Evolutionary conservation across 129 eudicot species (phyloP).

Genomic region (Centaurea solstitialis): DNA sequence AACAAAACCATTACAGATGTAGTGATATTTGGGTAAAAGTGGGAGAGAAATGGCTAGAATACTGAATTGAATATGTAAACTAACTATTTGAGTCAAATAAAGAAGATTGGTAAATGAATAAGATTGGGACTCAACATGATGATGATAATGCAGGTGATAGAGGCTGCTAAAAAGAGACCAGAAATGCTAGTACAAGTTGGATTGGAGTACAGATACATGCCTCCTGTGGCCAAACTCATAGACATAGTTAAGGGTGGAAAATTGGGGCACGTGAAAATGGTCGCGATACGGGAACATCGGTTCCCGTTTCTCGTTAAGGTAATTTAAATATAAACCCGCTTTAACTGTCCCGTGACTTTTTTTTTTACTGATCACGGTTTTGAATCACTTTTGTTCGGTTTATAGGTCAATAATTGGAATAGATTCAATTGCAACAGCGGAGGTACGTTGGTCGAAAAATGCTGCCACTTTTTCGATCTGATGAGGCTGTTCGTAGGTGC

Average conservation of each 20-base stretch:
- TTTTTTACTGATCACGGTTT: conserved; percentile 4
- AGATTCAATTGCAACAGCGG: conserved; percentile 91
- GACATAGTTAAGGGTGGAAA: conserved; percentile 77
- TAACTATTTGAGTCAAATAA: not conserved
- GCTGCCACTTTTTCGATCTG: conserved; percentile 98
- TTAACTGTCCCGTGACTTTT: not conserved
- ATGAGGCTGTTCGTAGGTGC: conserved; percentile 94
- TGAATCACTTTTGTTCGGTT: not conserved
- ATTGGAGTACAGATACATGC: conserved; percentile 97
- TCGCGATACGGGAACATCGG: conserved; percentile 88
- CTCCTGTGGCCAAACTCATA: conserved; percentile 93
- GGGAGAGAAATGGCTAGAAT: no score
- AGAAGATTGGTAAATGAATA: no score
- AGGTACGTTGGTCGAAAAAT: conserved; percentile 97
- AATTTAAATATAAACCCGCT: not conserved
- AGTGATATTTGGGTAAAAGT: no score
- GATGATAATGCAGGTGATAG: conserved; percentile 54
- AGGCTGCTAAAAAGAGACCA: conserved; percentile 85
- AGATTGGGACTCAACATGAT: not conserved
- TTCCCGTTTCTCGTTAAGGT: conserved; percentile 96
- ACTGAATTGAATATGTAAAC: no score
- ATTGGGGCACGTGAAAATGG: conserved; percentile 88
- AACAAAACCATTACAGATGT: no score
- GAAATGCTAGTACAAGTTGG: conserved; percentile 96
- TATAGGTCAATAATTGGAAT: conserved; percentile 92